phyloP scores from a whole-genome alignment of 345 rosid genomes.

The Corchorus olitorius region DNA sequence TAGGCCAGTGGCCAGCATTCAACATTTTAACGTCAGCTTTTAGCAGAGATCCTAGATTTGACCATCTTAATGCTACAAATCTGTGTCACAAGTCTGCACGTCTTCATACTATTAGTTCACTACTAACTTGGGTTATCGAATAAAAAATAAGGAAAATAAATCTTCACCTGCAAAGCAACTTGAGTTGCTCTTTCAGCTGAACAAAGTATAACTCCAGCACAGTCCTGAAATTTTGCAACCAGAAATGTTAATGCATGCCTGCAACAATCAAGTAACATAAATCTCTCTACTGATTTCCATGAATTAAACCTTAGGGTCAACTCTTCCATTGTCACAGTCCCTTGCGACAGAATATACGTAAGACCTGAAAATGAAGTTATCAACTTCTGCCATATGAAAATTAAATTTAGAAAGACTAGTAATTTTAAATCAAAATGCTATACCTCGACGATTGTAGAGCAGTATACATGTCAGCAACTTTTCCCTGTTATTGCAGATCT shows the following conservation, averaged over 20 bases:
- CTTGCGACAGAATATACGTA: conserved; percentile 88
- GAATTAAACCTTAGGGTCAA: conserved; percentile 67
- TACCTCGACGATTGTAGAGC: conserved; percentile 61
- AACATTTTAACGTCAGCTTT: background rate
- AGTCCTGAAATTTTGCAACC: conserved; percentile 57
- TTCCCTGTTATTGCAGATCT: conserved; percentile 55
- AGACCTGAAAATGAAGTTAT: conserved; percentile 50
- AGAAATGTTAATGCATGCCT: conserved; percentile 1
- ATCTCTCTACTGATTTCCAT: too few species aligned
- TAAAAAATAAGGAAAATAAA: background rate
- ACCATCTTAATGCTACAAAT: background rate
- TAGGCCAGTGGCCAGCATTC: too few species aligned
- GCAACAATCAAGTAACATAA: background rate
- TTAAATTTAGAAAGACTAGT: background rate
- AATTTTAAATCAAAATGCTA: background rate
- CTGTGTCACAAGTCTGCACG: background rate
- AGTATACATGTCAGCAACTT: conserved; percentile 93
- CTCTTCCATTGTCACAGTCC: conserved; percentile 75
- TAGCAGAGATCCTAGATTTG: background rate
- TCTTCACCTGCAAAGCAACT: conserved; percentile 88
- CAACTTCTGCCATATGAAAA: conserved; percentile 1
- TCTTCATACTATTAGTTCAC: background rate
- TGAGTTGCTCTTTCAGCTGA: conserved; percentile 97
- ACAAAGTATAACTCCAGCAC: conserved; percentile 90
- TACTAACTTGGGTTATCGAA: background rate